These are phyloP conservation scores for Metschnikowia lachancei DNA, from an alignment of 805 yeast genomes.

Conservation along the genomic window DNA sequence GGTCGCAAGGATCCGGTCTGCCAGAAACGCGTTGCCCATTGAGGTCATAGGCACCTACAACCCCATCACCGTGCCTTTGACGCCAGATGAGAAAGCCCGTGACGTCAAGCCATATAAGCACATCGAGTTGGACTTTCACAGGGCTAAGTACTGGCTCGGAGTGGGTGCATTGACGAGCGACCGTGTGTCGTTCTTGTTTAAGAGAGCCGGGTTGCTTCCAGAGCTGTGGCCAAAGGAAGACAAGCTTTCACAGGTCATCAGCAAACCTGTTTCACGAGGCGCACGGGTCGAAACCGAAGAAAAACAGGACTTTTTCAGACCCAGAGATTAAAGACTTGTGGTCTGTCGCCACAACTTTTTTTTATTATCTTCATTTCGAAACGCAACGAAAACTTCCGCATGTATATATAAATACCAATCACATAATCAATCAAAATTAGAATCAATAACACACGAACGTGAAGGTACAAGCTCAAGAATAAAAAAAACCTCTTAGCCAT, in stretches of 20 bases:
- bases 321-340: slow-evolving; percentile 22
- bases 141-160: slow-evolving; percentile 95
- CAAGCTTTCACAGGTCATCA: slow-evolving; percentile 29
- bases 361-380: slow-evolving; percentile 2
- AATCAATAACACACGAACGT: neutral
- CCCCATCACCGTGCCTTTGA: slow-evolving; percentile 71
- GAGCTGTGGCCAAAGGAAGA: slow-evolving; percentile 57
- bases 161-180: slow-evolving; percentile 95
- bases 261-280: slow-evolving; percentile 30
- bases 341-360: no score
- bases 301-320: slow-evolving; percentile 32
- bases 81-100: slow-evolving; percentile 55
- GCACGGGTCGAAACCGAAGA: slow-evolving; percentile 31
- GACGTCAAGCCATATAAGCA: slow-evolving; percentile 71
- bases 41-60: slow-evolving; percentile 94
- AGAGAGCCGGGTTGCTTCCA: slow-evolving; percentile 70
- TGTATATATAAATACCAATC: slow-evolving; percentile 8
- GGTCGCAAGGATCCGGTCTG: slow-evolving; percentile 71
- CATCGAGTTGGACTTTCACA: slow-evolving; percentile 76
- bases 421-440: slow-evolving; percentile 4
- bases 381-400: slow-evolving; percentile 5
- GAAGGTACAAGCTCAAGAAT: neutral
- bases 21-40: slow-evolving; percentile 83
- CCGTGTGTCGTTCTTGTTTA: slow-evolving; percentile 70
- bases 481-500: neutral